Conservation (phyloP, 2,329 filamentous ascomycete species). For the Xylaria sp. region DNA sequence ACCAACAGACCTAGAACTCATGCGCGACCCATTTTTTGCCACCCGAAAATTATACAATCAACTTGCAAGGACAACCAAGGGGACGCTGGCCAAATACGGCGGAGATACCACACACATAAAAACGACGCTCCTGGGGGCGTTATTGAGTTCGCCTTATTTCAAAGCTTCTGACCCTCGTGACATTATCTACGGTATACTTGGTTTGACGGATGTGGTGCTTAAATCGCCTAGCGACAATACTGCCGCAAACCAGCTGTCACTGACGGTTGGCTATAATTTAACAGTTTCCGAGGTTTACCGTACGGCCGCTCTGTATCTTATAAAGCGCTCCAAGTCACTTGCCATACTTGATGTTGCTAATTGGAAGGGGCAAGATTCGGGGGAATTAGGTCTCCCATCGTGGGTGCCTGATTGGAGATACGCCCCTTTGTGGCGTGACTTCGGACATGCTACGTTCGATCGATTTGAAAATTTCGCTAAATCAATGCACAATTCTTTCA, state of each 20-base stretch:
- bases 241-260: background rate
- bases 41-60: background rate
- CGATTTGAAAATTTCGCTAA: background rate
- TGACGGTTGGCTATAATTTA: background rate
- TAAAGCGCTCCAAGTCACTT: background rate
- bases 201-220: background rate
- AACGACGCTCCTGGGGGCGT: background rate
- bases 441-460: background rate
- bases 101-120: background rate
- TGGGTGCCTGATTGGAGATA: constrained; percentile 1
- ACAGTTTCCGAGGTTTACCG: background rate
- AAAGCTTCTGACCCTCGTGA: background rate
- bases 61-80: background rate
- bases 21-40: background rate
- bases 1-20: background rate
- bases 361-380: background rate
- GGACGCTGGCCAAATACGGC: background rate
- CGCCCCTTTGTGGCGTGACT: background rate
- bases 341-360: background rate
- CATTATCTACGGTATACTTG: background rate
- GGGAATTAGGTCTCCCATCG: background rate
- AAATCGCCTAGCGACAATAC: background rate
- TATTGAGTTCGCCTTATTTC: background rate
- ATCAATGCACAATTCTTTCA: background rate
- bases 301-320: background rate